Conservation (phyloP, 139 green algal species). For the Yamagishiella unicocca region DNA sequence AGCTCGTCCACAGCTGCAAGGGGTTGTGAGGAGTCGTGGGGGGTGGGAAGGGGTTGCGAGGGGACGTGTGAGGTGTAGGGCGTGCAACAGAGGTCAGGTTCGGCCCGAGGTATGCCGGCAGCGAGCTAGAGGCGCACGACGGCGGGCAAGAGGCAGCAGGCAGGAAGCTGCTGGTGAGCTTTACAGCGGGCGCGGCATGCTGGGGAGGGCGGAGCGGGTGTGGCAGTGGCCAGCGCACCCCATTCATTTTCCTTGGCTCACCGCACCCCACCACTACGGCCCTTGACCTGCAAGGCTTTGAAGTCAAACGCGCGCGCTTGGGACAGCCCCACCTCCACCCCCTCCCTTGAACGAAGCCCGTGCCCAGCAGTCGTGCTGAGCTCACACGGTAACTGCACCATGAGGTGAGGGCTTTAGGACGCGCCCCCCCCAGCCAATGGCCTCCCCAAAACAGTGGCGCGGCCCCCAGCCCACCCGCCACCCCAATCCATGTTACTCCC, state of each 20-base stretch:
- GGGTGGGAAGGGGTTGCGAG: not conserved
- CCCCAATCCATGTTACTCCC: not conserved
- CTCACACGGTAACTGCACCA: not conserved
- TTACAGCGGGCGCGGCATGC: no score
- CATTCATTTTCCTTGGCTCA: no score
- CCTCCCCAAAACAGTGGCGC: not conserved
- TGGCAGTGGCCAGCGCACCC: no score
- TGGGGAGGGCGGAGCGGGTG: no score
- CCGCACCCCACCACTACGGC: no score
- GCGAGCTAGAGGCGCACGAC: no score
- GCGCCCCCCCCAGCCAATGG: not conserved
- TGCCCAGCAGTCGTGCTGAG: not conserved
- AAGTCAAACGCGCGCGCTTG: no score
- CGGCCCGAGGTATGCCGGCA: no score
- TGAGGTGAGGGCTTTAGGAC: not conserved
- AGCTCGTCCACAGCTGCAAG: slow-evolving; percentile 69
- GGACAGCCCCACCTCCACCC: not conserved
- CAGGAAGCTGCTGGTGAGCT: no score
- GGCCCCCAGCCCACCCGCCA: not conserved
- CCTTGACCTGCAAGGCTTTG: no score
- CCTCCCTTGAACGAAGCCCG: not conserved
- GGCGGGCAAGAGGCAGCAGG: no score
- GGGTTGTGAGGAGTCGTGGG: not conserved
- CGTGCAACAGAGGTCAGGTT: not conserved
- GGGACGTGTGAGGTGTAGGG: not conserved